Base-by-base conservation (phyloP, 768 basidiomycete genomes). In the Amanita fuliginea region DNA sequence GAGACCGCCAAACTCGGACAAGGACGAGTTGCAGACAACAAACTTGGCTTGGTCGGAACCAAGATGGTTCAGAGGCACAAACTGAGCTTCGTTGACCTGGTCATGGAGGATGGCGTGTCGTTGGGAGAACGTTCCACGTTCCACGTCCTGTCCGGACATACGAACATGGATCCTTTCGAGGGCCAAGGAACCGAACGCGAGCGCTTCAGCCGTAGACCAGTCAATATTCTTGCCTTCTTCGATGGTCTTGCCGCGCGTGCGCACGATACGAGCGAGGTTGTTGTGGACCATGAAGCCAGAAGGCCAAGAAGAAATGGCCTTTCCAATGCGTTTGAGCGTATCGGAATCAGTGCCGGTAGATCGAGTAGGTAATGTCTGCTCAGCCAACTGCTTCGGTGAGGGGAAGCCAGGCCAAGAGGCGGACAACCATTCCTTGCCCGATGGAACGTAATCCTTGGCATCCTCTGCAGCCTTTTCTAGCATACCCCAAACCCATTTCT, bases 401-500 rank as follows among this genome's bases (percentile, higher is more conserved):
- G 96, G 96, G 83, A 99, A 99, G 11, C 95, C 95, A 48, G 87
- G 89, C 96, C 96, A 99, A 1, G 91, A 86, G 6, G 92, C 86
- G 2, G 96, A 97, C 33, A 98, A 81, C 96, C 96, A 98, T 62
- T 99, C 96, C 62, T 92, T 90, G 59, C 81, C 78, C 3, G 91
- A 86, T 10, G 96, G 92, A 35, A 93, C 82, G 65, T 99, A 99
- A 63, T 97, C 91, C 71, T 97, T 96, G 10, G 89, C 76, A 7
- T 78, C 91, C n/a, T 77, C 81, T n/a, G 87, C 81, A 6, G 96
- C 92, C 67, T 85, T 94, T 68, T 99, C 96, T 51, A 99, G 74
- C 89, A 94, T 95, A 30, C 92, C 91, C 93, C 92, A 96, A 3
- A 99, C 96, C 96, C 96, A 99, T 59, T 86, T 88, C 75, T 91